phyloP scores from a whole-genome alignment of 2,329 filamentous ascomycete genomes.

The Amphichorda felina region DNA sequence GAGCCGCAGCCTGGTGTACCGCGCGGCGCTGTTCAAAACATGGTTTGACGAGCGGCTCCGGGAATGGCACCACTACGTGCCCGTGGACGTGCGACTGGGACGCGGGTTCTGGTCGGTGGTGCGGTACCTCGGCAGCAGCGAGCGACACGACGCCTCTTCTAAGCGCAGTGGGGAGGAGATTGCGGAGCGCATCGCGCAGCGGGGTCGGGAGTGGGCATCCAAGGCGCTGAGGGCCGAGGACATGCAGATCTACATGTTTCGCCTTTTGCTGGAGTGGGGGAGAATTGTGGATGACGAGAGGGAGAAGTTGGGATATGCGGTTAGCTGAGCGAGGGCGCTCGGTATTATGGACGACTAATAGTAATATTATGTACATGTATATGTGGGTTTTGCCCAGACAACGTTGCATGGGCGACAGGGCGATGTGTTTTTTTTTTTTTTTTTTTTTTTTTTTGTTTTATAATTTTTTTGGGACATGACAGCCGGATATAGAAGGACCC shows the following conservation, averaged over 20 bases:
- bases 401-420: too few relatives aligned
- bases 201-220: conserved; percentile 39
- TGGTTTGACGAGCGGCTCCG: conserved; percentile 53
- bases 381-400: too few relatives aligned
- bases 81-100: conserved; percentile 36
- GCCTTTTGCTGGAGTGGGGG: conserved; percentile 60
- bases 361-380: too few relatives aligned
- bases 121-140: conserved; percentile 7
- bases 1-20: conserved; percentile 54
- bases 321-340: too few relatives aligned
- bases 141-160: conserved; percentile 16
- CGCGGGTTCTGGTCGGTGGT: conserved; percentile 50
- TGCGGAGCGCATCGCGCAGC: conserved; percentile 14
- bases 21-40: conserved; percentile 45
- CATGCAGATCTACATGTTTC: conserved; percentile 65
- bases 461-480: too few relatives aligned
- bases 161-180: conserved; percentile 5
- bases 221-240: conserved; percentile 52
- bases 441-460: too few relatives aligned
- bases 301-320: conserved; percentile 19
- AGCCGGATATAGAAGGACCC: too few relatives aligned
- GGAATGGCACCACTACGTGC: conserved; percentile 53
- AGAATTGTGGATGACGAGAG: conserved; percentile 45
- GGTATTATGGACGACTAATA: too few relatives aligned
- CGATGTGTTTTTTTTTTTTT: too few relatives aligned